Conservation (phyloP, 768 basidiomycete genomes). For the Hypsizygus marmoreus region DNA sequence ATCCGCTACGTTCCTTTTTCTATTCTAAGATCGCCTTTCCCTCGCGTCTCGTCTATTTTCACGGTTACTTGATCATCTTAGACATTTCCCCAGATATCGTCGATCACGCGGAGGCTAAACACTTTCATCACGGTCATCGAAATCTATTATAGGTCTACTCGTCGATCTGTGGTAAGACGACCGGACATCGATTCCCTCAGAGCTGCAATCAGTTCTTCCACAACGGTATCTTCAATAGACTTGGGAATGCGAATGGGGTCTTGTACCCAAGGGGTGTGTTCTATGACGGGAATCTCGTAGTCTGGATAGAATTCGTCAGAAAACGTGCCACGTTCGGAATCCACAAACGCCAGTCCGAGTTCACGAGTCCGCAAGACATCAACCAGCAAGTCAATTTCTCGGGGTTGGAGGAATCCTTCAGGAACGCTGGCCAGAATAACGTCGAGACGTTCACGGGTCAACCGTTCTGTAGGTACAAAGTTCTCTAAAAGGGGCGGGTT, state of each 20-base stretch:
- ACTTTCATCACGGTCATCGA: too few relatives aligned
- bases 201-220: too few relatives aligned
- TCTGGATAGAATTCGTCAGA: constrained; percentile 30
- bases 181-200: too few relatives aligned
- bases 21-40: too few relatives aligned
- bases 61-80: too few relatives aligned
- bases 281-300: constrained; percentile 31
- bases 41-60: too few relatives aligned
- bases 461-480: constrained; percentile 6
- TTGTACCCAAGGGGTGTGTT: constrained; percentile 33
- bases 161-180: too few relatives aligned
- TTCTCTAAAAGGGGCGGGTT: constrained; percentile 2
- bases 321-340: constrained; percentile 32
- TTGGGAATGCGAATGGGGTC: constrained; percentile 27
- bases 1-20: too few relatives aligned
- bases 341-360: constrained; percentile 19
- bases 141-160: too few relatives aligned
- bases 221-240: constrained; percentile 23
- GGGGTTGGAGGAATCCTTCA: background rate
- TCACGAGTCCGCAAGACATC: constrained; percentile 13
- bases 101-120: too few relatives aligned
- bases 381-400: constrained; percentile 21
- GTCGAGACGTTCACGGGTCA: constrained; percentile 17
- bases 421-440: constrained; percentile 11
- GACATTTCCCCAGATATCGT: too few relatives aligned